Percentiles rank a stretch among this genome's conserved stretches.
Conservation (phyloP, 108 stramenopile genomes). For the Cylindrotheca closterium region DNA sequence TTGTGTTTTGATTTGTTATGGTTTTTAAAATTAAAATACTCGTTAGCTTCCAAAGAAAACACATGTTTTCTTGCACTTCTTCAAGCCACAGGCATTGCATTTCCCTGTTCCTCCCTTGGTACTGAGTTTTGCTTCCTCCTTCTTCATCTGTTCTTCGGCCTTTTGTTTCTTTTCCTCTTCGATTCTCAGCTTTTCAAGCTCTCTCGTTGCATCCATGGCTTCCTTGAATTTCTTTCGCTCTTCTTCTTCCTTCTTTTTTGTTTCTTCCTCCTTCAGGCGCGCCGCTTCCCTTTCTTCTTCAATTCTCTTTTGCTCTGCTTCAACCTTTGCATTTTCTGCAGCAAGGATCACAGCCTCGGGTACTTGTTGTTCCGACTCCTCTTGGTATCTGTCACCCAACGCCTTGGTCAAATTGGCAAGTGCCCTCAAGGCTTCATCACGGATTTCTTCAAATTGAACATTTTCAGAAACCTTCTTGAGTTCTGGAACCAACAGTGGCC, state of each 20-base stretch:
- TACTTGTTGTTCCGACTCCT: slow-evolving; percentile 54
- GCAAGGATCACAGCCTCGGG: slow-evolving; percentile 52
- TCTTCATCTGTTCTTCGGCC: slow-evolving; percentile 59
- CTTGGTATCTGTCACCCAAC: slow-evolving; percentile 71
- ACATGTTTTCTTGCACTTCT: slow-evolving; percentile 88
- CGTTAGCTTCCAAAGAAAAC: slow-evolving; percentile 56
- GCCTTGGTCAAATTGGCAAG: slow-evolving; percentile 78
- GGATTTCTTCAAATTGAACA: slow-evolving; percentile 96
- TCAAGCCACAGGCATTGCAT: slow-evolving; percentile 87
- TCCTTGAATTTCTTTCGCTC: slow-evolving; percentile 80
- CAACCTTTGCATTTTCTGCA: slow-evolving; percentile 60
- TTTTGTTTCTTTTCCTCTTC: slow-evolving; percentile 54
- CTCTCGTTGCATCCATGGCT: slow-evolving; percentile 91
- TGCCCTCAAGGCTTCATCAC: slow-evolving; percentile 90
- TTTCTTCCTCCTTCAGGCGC: slow-evolving; percentile 64
- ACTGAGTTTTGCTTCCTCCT: slow-evolving; percentile 65
- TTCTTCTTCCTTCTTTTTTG: slow-evolving; percentile 65
- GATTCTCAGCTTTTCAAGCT: slow-evolving; percentile 63
- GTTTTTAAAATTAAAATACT: no score
- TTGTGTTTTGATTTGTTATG: no score
- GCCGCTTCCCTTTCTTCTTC: slow-evolving; percentile 65
- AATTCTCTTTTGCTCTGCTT: slow-evolving; percentile 68
- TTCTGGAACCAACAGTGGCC: slow-evolving; percentile 92
- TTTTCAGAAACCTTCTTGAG: slow-evolving; percentile 90
- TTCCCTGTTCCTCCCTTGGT: slow-evolving; percentile 73